These are phyloP conservation scores for Marasmius fiardii DNA, from an alignment of 1,284 basidiomycete species.

Conservation along the genomic window DNA sequence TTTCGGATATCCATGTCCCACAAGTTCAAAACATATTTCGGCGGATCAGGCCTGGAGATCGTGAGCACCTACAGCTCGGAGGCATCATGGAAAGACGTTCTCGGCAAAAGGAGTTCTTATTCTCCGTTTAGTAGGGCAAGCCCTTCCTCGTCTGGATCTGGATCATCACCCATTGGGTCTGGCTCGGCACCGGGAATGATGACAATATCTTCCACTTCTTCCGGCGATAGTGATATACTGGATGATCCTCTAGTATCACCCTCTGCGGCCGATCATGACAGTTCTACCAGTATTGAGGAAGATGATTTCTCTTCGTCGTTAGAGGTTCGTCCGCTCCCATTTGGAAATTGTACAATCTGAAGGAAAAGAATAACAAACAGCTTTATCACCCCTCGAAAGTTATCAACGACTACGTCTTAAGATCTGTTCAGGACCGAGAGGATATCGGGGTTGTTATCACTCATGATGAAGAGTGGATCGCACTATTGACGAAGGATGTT, in stretches of 20 bases:
- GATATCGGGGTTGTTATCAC: not conserved
- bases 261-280: too few relatives aligned
- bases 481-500: not conserved
- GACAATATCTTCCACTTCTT: too few relatives aligned
- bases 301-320: not conserved
- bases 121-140: not conserved
- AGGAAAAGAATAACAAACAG: not conserved
- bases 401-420: constrained; percentile 4
- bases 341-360: not conserved
- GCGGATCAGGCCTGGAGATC: not conserved
- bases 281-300: not conserved
- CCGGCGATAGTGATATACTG: too few relatives aligned
- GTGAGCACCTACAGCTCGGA: not conserved
- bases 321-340: not conserved
- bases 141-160: too few relatives aligned
- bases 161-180: too few relatives aligned
- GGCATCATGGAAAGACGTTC: not conserved
- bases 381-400: constrained; percentile 2
- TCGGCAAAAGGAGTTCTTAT: not conserved
- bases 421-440: not conserved
- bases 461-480: not conserved
- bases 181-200: too few relatives aligned
- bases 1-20: not conserved
- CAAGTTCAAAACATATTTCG: too few relatives aligned
- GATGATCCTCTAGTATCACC: too few relatives aligned